Conservation (phyloP, 2,329 filamentous ascomycete genomes). For the Xylariaceae sp. region DNA sequence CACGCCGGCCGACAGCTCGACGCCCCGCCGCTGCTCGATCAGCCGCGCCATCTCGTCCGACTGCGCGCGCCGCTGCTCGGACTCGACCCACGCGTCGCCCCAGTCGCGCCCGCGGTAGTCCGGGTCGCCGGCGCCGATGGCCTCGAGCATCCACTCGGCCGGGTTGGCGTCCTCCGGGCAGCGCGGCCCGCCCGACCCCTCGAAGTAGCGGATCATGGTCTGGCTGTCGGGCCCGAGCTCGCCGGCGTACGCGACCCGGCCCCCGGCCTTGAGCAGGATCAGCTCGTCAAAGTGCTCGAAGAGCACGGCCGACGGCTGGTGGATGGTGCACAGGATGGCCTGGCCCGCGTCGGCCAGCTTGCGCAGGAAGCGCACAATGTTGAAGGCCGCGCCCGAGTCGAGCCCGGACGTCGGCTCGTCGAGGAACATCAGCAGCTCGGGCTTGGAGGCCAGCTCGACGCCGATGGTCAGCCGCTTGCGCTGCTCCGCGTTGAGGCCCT, state of each 20-base stretch:
- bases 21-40: constrained; percentile 27
- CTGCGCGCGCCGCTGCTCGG: constrained; percentile 38
- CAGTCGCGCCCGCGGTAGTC: constrained; percentile 55
- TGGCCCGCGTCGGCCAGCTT: constrained; percentile 54
- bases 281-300: constrained; percentile 52
- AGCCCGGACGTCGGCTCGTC: constrained; percentile 55
- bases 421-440: constrained; percentile 55
- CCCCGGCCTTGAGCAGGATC: constrained; percentile 45
- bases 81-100: constrained; percentile 52
- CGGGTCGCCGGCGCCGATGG: constrained; percentile 54
- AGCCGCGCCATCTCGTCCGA: constrained; percentile 45
- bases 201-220: constrained; percentile 44
- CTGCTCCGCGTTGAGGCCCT: constrained; percentile 54
- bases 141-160: constrained; percentile 49
- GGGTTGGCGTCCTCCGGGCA: constrained; percentile 44
- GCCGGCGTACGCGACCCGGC: constrained; percentile 47
- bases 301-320: constrained; percentile 49
- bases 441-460: constrained; percentile 49
- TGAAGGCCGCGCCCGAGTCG: constrained; percentile 51
- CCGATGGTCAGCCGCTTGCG: constrained; percentile 49
- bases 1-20: constrained; percentile 29
- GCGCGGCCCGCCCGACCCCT: constrained; percentile 37
- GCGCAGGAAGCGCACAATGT: constrained; percentile 53
- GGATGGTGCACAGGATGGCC: constrained; percentile 53
- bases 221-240: constrained; percentile 42